Conservation (phyloP, 345 rosid species). For the Theobroma cacao region DNA sequence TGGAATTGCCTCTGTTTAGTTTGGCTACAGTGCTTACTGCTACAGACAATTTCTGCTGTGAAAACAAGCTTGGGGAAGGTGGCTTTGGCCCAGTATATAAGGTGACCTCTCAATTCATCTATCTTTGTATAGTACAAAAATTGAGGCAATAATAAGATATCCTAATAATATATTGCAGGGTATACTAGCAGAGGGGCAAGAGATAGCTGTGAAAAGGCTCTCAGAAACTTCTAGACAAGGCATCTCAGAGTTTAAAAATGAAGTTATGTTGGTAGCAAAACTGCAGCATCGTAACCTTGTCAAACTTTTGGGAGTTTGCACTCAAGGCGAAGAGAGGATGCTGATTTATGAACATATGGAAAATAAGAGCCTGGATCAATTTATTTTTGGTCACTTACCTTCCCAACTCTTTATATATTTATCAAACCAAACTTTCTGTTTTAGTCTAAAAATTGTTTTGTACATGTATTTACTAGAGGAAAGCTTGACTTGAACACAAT, state of each 20-base stretch:
- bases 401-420: background rate
- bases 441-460: no score
- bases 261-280: constrained; percentile 22
- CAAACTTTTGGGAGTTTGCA: constrained; percentile 59
- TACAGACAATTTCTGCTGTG: background rate
- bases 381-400: constrained; percentile 40
- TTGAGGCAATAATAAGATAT: background rate
- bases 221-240: constrained; percentile 28
- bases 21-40: background rate
- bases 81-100: constrained; percentile 43
- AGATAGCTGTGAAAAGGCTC: constrained; percentile 30
- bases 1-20: constrained; percentile 13
- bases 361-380: constrained; percentile 55
- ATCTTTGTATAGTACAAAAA: background rate
- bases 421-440: no score
- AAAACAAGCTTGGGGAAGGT: constrained; percentile 8
- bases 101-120: constrained; percentile 14
- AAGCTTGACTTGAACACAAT: background rate
- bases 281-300: constrained; percentile 74
- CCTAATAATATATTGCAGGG: constrained; percentile 15
- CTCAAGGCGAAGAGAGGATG: constrained; percentile 48
- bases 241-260: background rate
- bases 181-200: constrained; percentile 14
- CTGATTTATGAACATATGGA: constrained; percentile 58
- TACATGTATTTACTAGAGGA: background rate